Evolutionary conservation across 495 filamentous ascomycete species (phyloP).

Genomic region (Aspergillus sclerotiicarbonarius): DNA sequence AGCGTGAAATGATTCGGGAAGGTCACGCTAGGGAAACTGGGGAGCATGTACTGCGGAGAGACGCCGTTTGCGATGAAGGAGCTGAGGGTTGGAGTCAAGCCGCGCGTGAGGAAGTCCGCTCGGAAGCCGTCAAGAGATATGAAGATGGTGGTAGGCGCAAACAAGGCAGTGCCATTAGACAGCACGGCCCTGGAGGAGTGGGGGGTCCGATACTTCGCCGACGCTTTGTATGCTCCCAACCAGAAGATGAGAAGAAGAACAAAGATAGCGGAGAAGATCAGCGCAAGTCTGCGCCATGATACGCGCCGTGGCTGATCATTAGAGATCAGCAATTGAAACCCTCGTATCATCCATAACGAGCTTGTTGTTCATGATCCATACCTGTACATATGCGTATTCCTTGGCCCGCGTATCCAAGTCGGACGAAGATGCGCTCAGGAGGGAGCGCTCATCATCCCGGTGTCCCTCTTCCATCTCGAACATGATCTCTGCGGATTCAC

Average conservation of each 20-base stretch:
- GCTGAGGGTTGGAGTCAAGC: constrained; percentile 78
- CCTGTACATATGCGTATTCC: constrained; percentile 32
- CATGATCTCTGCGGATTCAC: constrained; percentile 75
- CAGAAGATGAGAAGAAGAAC: constrained; percentile 53
- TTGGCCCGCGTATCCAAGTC: constrained; percentile 37
- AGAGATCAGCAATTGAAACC: neutral
- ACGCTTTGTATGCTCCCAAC: constrained; percentile 55
- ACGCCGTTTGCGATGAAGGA: constrained; percentile 79
- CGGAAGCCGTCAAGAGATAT: constrained; percentile 96
- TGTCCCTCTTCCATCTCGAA: constrained; percentile 86
- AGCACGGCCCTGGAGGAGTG: constrained; percentile 23
- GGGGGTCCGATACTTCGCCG: constrained; percentile 32
- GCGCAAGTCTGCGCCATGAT: constrained; percentile 32
- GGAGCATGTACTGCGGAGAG: constrained; percentile 85
- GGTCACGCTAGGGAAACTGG: constrained; percentile 92
- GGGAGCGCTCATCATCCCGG: constrained; percentile 58
- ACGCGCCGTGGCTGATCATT: constrained; percentile 12
- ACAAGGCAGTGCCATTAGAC: constrained; percentile 73
- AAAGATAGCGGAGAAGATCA: constrained; percentile 38
- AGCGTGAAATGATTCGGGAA: constrained; percentile 98
- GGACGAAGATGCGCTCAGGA: constrained; percentile 40
- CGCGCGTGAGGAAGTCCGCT: constrained; percentile 86
- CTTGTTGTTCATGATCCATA: constrained; percentile 12
- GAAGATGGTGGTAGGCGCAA: constrained; percentile 86
- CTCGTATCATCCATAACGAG: neutral